phyloP scores from a whole-genome alignment of 139 green algal genomes.

The Asterochloris sp. region DNA sequence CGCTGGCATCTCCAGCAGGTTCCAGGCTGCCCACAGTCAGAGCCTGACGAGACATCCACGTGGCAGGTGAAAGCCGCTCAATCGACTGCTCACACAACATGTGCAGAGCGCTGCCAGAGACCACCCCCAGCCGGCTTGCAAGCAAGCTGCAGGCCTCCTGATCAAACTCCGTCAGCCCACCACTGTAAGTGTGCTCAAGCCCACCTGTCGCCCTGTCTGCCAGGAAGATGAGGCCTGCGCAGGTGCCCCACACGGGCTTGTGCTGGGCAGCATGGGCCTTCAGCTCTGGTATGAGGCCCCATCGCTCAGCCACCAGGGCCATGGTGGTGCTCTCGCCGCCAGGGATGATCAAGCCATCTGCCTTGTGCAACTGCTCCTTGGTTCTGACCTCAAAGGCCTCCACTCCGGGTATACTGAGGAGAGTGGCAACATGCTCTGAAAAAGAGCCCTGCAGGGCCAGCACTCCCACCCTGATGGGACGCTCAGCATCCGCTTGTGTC shows the following conservation, averaged over 20 bases:
- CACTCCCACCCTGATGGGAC: conserved; percentile 63
- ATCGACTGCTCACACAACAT: too few relatives aligned
- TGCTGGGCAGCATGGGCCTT: conserved; percentile 45
- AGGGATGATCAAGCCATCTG: conserved; percentile 88
- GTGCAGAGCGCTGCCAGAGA: too few relatives aligned
- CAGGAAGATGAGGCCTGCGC: conserved; percentile 97
- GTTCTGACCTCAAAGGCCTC: conserved; percentile 82
- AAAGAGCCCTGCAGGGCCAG: conserved; percentile 91
- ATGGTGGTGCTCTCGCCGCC: conserved; percentile 94
- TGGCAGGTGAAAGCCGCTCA: too few relatives aligned
- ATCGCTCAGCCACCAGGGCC: conserved; percentile 83
- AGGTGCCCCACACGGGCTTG: conserved; percentile 94
- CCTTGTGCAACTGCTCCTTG: conserved; percentile 65
- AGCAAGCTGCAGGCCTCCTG: too few relatives aligned
- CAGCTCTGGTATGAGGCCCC: conserved; percentile 81
- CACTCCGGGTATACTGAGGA: conserved; percentile 60
- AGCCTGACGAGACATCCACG: too few relatives aligned
- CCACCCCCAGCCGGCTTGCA: too few relatives aligned
- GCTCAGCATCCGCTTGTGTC: neutral
- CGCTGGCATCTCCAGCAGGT: too few relatives aligned
- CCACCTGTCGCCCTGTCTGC: conserved; percentile 59
- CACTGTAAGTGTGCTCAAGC: too few relatives aligned
- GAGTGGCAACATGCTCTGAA: conserved; percentile 77
- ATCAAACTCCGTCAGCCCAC: too few relatives aligned
- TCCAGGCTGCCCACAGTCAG: too few relatives aligned